Evolutionary conservation across 2,329 filamentous ascomycete species (phyloP).

Genomic region (Curvularia eragrostidis): DNA sequence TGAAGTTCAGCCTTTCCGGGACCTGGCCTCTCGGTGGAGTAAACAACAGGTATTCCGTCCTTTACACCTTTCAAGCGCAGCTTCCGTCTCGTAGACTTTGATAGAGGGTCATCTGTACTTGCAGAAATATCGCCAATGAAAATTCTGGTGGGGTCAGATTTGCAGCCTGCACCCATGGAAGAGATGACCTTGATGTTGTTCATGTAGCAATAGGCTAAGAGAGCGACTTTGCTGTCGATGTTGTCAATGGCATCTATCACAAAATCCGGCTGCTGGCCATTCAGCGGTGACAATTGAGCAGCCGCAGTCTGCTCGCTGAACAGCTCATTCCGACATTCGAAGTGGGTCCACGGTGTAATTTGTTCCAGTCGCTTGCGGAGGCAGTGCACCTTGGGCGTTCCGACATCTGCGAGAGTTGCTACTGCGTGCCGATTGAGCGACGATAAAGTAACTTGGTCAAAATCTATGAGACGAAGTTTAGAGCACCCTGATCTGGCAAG

Average conservation of each 20-base stretch:
- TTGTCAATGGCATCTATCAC: constrained; percentile 99
- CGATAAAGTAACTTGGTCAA: constrained; percentile 95
- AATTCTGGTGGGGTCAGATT: constrained; percentile 83
- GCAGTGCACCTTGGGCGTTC: constrained; percentile 88
- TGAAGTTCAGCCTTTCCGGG: constrained; percentile 90
- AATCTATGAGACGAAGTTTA: constrained; percentile 89
- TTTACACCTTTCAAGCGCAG: constrained; percentile 79
- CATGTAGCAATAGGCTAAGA: constrained; percentile 86
- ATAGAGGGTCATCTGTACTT: constrained; percentile 87
- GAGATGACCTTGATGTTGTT: constrained; percentile 83
- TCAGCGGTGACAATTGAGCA: constrained; percentile 71
- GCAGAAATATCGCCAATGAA: constrained; percentile 89
- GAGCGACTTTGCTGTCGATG: constrained; percentile 92
- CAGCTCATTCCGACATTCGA: constrained; percentile 85
- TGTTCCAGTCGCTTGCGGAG: constrained; percentile 81
- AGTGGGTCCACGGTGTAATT: constrained; percentile 88
- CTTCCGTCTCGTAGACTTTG: constrained; percentile 79
- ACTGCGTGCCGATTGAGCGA: constrained; percentile 96
- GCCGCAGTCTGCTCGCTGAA: constrained; percentile 74
- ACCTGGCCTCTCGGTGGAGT: constrained; percentile 86
- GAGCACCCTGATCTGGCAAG: constrained; percentile 88
- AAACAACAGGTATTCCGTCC: constrained; percentile 88
- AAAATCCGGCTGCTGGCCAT: constrained; percentile 74
- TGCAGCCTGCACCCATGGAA: constrained; percentile 95
- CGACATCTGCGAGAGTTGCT: constrained; percentile 91